phyloP scores from a whole-genome alignment of 2,329 filamentous ascomycete species.

The Elsinoe ampelina region DNA sequence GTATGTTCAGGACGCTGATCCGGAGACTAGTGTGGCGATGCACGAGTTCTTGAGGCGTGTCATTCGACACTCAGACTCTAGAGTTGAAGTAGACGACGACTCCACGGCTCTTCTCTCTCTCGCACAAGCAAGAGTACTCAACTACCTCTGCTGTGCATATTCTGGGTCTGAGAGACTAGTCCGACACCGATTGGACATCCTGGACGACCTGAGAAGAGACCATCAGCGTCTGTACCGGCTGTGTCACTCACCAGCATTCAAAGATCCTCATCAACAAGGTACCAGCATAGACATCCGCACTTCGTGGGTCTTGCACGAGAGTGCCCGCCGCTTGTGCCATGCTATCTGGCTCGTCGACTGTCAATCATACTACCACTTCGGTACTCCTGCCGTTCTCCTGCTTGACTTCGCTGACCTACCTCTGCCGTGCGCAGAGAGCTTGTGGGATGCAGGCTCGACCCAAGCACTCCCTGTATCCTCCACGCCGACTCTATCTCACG shows the following conservation, averaged over 20 bases:
- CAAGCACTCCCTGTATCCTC: neutral
- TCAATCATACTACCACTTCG: slow-evolving; percentile 17
- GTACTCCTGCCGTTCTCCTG: slow-evolving; percentile 12
- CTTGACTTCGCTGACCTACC: slow-evolving; percentile 15
- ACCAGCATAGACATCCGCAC: too few relatives aligned
- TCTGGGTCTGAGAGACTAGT: neutral
- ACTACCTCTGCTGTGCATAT: neutral
- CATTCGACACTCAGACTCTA: neutral
- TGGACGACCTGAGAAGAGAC: neutral
- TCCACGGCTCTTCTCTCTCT: neutral
- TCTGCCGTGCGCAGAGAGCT: slow-evolving; percentile 19
- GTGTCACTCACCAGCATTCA: too few relatives aligned
- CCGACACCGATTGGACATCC: neutral
- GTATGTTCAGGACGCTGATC: slow-evolving; percentile 9
- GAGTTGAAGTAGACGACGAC: neutral
- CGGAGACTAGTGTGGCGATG: slow-evolving; percentile 9
- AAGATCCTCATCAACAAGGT: neutral
- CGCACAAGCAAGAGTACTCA: neutral
- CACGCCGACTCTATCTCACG: slow-evolving; percentile 30
- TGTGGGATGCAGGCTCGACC: slow-evolving; percentile 18
- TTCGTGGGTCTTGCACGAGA: slow-evolving; percentile 16
- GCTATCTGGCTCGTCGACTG: slow-evolving; percentile 19
- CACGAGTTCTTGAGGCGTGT: neutral
- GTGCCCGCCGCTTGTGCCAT: slow-evolving; percentile 15
- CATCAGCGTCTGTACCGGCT: neutral